phyloP scores from a whole-genome alignment of 805 yeast genomes.

The Hanseniaspora valbyensis region DNA sequence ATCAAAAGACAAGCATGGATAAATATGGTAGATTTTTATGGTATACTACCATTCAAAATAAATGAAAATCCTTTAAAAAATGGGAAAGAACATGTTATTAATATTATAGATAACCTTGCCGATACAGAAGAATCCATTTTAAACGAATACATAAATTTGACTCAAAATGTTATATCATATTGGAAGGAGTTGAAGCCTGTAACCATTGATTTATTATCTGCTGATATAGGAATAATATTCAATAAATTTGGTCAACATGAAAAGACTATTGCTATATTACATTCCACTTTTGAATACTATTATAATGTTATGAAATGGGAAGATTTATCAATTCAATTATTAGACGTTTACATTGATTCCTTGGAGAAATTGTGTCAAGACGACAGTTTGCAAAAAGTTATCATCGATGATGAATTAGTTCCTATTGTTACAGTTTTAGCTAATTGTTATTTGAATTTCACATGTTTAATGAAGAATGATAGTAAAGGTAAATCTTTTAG shows the following conservation, averaged over 20 bases:
- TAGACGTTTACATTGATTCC: slow-evolving; percentile 60
- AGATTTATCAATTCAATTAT: slow-evolving; percentile 50
- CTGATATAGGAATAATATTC: slow-evolving; percentile 66
- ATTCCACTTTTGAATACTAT: slow-evolving; percentile 59
- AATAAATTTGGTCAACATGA: slow-evolving; percentile 46
- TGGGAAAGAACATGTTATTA: background rate
- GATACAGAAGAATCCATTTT: slow-evolving; percentile 25
- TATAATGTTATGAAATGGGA: slow-evolving; percentile 59
- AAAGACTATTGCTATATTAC: slow-evolving; percentile 51
- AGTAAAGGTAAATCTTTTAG: slow-evolving; percentile 13
- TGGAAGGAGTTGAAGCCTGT: slow-evolving; percentile 37
- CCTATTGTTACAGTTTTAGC: slow-evolving; percentile 24
- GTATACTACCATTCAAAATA: background rate
- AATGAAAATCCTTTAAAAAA: background rate
- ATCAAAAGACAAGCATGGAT: slow-evolving; percentile 12
- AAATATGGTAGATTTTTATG: background rate
- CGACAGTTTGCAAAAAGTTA: slow-evolving; percentile 15
- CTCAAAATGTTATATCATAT: slow-evolving; percentile 32
- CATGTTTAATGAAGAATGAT: slow-evolving; percentile 25
- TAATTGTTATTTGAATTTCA: slow-evolving; percentile 26
- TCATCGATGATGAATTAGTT: slow-evolving; percentile 23
- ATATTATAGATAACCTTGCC: slow-evolving; percentile 27
- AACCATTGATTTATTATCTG: slow-evolving; percentile 59
- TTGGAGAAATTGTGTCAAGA: slow-evolving; percentile 28
- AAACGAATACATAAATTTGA: slow-evolving; percentile 38